phyloP scores from a whole-genome alignment of 1,284 basidiomycete genomes.

The Ceratobasidium sp. region DNA sequence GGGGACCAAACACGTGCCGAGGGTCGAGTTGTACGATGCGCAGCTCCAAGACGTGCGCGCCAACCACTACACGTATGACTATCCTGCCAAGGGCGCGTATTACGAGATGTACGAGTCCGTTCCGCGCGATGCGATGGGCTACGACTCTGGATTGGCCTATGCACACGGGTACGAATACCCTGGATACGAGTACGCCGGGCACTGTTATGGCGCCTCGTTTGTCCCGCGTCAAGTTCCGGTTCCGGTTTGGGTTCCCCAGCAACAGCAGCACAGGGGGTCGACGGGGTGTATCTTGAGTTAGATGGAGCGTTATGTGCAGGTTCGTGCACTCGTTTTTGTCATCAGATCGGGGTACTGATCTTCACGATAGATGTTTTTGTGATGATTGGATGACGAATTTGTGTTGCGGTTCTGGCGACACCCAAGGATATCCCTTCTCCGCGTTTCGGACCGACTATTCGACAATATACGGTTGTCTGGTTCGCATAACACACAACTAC shows the following conservation, averaged over 20 bases:
- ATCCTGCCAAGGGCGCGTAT: conserved; percentile 3
- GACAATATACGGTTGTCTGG: conserved; percentile 5
- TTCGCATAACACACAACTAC: not conserved
- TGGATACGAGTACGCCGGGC: conserved; percentile 11
- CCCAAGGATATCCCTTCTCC: conserved; percentile 17
- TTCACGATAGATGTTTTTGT: not conserved
- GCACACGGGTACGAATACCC: not conserved
- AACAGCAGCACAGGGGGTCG: conserved; percentile 16
- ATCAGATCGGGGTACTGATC: no score
- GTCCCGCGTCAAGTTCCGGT: conserved; percentile 18
- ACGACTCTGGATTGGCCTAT: conserved; percentile 12
- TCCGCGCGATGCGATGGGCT: conserved; percentile 25
- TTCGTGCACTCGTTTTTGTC: not conserved
- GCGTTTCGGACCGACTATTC: conserved; percentile 1
- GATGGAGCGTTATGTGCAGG: conserved; percentile 16
- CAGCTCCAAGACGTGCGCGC: conserved; percentile 5
- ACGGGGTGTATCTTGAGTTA: conserved; percentile 29
- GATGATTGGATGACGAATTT: conserved; percentile 13
- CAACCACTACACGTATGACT: conserved; percentile 8
- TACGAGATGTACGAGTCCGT: conserved; percentile 12
- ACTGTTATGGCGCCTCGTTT: conserved; percentile 1
- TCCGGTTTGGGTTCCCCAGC: conserved; percentile 14
- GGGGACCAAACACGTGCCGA: not conserved
- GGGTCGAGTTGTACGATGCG: conserved; percentile 29
- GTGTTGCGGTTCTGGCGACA: not conserved